Evolutionary conservation across 495 filamentous ascomycete species (phyloP), one percentile per base, ranked within the genome.

Genomic region (Aspergillus cavernicola): DNA sequence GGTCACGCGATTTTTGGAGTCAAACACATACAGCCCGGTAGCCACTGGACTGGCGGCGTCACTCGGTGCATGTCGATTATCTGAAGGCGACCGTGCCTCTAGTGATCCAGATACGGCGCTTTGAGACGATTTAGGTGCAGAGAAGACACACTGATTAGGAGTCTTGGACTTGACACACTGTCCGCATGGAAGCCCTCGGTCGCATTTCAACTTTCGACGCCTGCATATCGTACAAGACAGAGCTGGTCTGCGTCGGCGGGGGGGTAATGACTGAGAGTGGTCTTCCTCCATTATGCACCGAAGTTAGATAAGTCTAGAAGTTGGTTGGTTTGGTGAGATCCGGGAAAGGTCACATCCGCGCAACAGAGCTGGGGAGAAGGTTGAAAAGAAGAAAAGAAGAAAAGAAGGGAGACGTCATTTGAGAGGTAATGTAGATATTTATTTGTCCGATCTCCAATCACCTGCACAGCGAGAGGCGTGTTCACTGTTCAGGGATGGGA

Each of bases 181-280:
- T 29, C 78, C 77, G 55, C 85, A 88, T 18, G 85, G 84, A 41
- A 80, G 79, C 24, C 73, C 71, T 24, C 84, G 81, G 62, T 87
- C 83, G 67, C 85, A 88, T 65, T 84, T 86, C 56, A 87, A 76
- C 67, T 88, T 88, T 49, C 84, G 76, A 28, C 79, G 75, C 49
- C 85, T 80, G 56, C 85, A 88, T 51, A 76, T 63, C 15, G 70
- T 74, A 50, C 74, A 75, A 22, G 71, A 67, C 26, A 73, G 60
- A 5, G 71, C 66, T 46, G 71, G 69, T 46, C 72, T 59, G 39
- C 71, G 70, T 9, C 72, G 66, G 11, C 68, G 59, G 29, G 66
- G 64, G 13, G 64, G 43, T 15, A 55, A 56, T 61, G 44, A 62
- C 4, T 55, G 15, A 31, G 10, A 36, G 43, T 20, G 60, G 40